These are phyloP conservation scores for Sclerotinia minor DNA, from an alignment of 2,329 filamentous ascomycete species.

Conservation along the genomic window DNA sequence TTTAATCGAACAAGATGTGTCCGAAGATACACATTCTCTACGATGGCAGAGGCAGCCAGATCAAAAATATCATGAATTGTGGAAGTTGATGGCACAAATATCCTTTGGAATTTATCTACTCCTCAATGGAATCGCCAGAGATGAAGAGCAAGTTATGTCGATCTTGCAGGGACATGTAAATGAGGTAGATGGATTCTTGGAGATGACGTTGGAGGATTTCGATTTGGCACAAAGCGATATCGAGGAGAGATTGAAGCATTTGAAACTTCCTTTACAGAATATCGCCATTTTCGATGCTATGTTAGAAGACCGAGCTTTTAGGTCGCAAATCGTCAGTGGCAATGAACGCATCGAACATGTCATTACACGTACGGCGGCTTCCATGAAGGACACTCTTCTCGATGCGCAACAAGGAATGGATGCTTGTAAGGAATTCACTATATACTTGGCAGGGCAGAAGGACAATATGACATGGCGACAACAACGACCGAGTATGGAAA, in stretches of 20 bases:
- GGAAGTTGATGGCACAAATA: conserved; percentile 89
- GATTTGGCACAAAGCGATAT: conserved; percentile 77
- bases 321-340: conserved; percentile 77
- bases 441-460: conserved; percentile 70
- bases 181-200: conserved; percentile 88
- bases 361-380: conserved; percentile 71
- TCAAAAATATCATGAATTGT: conserved; percentile 81
- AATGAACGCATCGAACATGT: conserved; percentile 93
- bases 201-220: conserved; percentile 82
- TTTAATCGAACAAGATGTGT: conserved; percentile 66
- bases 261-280: conserved; percentile 82
- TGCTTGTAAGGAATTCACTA: conserved; percentile 72
- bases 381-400: conserved; percentile 74
- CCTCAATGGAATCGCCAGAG: conserved; percentile 82
- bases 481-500: conserved; percentile 62
- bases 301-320: conserved; percentile 80
- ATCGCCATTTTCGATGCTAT: conserved; percentile 81
- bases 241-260: conserved; percentile 72
- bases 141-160: conserved; percentile 79
- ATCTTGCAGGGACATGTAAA: conserved; percentile 92
- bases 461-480: conserved; percentile 59
- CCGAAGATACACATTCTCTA: conserved; percentile 69
- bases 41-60: conserved; percentile 74
- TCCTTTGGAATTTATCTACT: conserved; percentile 90
- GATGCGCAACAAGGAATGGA: conserved; percentile 78